These are phyloP conservation scores for Leptosphaerulina australis DNA, from an alignment of 2,329 filamentous ascomycete species.

Conservation along the genomic window DNA sequence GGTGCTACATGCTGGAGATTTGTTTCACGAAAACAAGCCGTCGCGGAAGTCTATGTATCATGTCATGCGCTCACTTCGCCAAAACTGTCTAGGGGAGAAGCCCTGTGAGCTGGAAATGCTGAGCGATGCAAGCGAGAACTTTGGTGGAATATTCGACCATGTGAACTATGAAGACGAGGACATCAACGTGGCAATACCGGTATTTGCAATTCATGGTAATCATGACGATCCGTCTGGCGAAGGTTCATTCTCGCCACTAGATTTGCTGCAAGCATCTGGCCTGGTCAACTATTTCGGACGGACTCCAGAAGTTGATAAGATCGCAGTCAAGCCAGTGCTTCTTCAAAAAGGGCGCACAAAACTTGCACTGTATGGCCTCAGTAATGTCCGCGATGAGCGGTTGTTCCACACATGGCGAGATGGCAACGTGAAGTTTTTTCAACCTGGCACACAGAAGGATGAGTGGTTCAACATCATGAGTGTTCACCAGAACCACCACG, in stretches of 20 bases:
- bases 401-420: slow-evolving; percentile 93
- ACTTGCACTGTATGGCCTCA: slow-evolving; percentile 89
- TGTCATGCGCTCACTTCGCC: slow-evolving; percentile 90
- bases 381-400: slow-evolving; percentile 94
- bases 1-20: slow-evolving; percentile 90
- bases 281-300: slow-evolving; percentile 96
- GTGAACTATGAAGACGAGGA: slow-evolving; percentile 98
- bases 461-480: slow-evolving; percentile 98
- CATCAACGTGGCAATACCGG: slow-evolving; percentile 95
- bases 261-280: slow-evolving; percentile 88
- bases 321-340: slow-evolving; percentile 87
- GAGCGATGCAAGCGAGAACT: slow-evolving; percentile 89
- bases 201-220: slow-evolving; percentile 98
- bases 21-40: slow-evolving; percentile 98
- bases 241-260: slow-evolving; percentile 87
- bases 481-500: slow-evolving; percentile 95
- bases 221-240: slow-evolving; percentile 98
- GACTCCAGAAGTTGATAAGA: slow-evolving; percentile 89
- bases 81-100: slow-evolving; percentile 94
- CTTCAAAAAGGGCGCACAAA: slow-evolving; percentile 94
- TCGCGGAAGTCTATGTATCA: slow-evolving; percentile 96
- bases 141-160: slow-evolving; percentile 84
- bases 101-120: slow-evolving; percentile 94
- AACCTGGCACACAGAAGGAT: slow-evolving; percentile 75
- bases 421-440: slow-evolving; percentile 91